Evolutionary conservation across 2,329 filamentous ascomycete species (phyloP).

Genomic region (Emericellopsis atlantica): DNA sequence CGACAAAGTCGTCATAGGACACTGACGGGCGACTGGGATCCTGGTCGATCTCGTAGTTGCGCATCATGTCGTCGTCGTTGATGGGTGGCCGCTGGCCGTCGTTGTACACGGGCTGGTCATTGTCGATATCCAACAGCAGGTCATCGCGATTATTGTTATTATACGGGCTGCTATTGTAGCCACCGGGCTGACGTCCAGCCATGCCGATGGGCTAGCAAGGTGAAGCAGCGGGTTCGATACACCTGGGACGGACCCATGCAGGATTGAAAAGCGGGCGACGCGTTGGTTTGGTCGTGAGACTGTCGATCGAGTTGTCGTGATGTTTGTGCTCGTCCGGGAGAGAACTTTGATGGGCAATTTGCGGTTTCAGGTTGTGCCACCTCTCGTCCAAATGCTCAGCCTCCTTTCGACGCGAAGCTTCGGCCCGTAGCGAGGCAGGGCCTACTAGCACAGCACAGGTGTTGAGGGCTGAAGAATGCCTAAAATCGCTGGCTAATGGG

Average conservation of each 20-base stretch:
- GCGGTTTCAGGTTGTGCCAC: too few species aligned
- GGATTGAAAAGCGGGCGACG: conserved; percentile 7
- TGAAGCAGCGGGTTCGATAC: conserved; percentile 14
- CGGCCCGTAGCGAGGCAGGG: not conserved
- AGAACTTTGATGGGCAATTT: not conserved
- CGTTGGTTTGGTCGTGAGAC: not conserved
- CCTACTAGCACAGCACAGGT: too few species aligned
- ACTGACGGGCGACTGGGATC: conserved; percentile 67
- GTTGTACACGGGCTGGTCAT: conserved; percentile 59
- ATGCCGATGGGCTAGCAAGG: conserved; percentile 35
- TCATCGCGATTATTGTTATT: conserved; percentile 36
- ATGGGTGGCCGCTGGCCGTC: conserved; percentile 66
- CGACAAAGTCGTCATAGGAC: conserved; percentile 92
- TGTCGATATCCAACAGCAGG: conserved; percentile 63
- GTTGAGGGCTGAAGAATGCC: too few species aligned
- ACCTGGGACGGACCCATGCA: conserved; percentile 18
- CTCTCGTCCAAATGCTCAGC: not conserved
- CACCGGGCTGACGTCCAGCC: conserved; percentile 42
- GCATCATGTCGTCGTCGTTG: conserved; percentile 69
- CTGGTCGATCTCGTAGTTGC: conserved; percentile 59
- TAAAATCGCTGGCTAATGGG: too few species aligned
- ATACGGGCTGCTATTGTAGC: conserved; percentile 35
- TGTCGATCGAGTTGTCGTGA: not conserved
- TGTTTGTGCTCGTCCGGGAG: not conserved
- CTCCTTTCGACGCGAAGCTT: conserved; percentile 4